Base-by-base conservation (phyloP, 2,329 filamentous ascomycete genomes). In the Periconia macrospinosa region DNA sequence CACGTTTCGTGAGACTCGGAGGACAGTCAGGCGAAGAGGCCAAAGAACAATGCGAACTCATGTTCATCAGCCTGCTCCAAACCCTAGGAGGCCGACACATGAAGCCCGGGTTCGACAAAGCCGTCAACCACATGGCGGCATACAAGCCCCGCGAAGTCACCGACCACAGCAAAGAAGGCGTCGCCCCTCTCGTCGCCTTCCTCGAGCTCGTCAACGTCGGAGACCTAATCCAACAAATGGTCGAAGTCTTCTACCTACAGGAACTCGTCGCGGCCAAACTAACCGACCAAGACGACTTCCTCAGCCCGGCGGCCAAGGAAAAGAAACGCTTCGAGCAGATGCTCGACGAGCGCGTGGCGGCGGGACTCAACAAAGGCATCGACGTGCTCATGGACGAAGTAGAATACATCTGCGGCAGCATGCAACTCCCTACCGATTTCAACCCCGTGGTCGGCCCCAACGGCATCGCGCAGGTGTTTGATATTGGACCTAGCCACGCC, bases 291-390 rank as follows among this genome's bases (percentile, higher is more conserved):
- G 95, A 96, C 70, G 94, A 99, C 75, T 99, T 99, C 67, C 81
- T 99, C 45, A 91, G 96, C 68, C 89, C 92, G 18, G 91, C 92
- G 0, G 89, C 90, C 30, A 88, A 97, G 64, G 92, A 94, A 60
- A 99, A 99, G 84, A 97, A 97, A 78, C 92, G 91, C 61, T 99
- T 97, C 66, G 94, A 99, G 79, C 92, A 97, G 70, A 96, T 97
- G 89, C 86, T 99, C 1, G 94, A 99, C 69, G 94, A 97, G 75
- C 90, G 91, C 55, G 94, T 99, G 8, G 94, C 94, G 3, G 92
- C 93, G 9, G 95, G 95, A 1, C 79, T 99, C 58, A 97, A 97
- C 75, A 97, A 96, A 77, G 94, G 94, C 59, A 97, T 99, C 58
- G 93, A 99, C 68, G 94, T 97, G 53, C 83, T 99, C 42, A 97